Base-by-base conservation (phyloP, 1,284 basidiomycete genomes). In the Ganoderma multipileum region DNA sequence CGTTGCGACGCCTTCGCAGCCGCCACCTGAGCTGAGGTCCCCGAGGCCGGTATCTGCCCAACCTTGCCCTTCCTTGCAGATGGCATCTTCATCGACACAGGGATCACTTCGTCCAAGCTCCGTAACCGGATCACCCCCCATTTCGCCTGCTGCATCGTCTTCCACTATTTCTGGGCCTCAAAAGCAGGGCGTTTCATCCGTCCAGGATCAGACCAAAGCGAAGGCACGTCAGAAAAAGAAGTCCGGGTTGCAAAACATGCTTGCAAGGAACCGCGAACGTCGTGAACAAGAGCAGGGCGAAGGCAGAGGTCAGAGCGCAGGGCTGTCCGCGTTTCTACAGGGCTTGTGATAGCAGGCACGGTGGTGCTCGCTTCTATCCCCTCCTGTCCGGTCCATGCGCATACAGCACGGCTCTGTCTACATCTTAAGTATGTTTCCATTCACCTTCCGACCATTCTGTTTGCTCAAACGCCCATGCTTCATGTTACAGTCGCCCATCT, bases 221-320 rank as follows among this genome's bases (percentile, higher is more conserved):
- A 80, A 78, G 67, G 61, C 77, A 9, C 80, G 83, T 30, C 72
- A 79, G 20, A 83, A 86, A 67, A 86, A 86, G 75, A 85, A 83
- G 69, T 73, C 81, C 0, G 84, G 84, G 9, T 76, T 93, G 58
- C 90, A 88, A 76, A 84, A 86, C 52, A 84, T 93, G 81, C 81
- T 93, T 47, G 84, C 84, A 42, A 85, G 85, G 44, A 90, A 89
- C 72, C 86, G 86, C 68, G 83, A 84, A 72, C 82, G 85, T 71
- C 83, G 84, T 69, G 79, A 81, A 72, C 77, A 78, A 78, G 81
- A 76, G 78, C 76, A 76, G 68, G 76, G 65, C 74, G 69, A 68
- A 30, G 61, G 14, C 6, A 11, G 38, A 41, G 42, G 44, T 26
- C 76, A 64, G 70, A 71, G 64, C 64, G 65, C 73, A 16, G 74